Percentiles rank a stretch among this genome's conserved stretches.
Conservation (phyloP, 257 asterid genomes). For the Fraxinus americana region DNA sequence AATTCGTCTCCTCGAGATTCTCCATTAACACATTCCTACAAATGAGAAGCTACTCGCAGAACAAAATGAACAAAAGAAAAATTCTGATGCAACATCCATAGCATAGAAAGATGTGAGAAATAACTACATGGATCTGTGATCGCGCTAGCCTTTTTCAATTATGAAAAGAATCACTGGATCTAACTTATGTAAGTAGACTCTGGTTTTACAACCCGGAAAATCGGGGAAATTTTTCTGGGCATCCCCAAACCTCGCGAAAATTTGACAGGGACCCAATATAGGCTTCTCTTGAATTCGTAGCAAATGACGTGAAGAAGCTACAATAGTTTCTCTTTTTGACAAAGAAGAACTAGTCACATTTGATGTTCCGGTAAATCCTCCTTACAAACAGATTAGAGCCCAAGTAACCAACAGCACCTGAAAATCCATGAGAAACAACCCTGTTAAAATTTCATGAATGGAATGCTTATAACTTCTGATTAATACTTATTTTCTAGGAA, state of each 20-base stretch:
- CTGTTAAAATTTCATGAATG: neutral
- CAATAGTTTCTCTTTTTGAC: slow-evolving; percentile 4
- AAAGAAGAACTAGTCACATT: slow-evolving; percentile 45
- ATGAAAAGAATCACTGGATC: slow-evolving; percentile 36
- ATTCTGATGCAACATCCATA: neutral
- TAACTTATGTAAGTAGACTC: slow-evolving; percentile 30
- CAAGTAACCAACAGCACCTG: slow-evolving; percentile 66
- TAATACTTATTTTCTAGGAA: neutral
- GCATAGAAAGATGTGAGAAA: neutral
- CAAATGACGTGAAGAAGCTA: slow-evolving; percentile 18
- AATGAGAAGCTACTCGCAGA: neutral
- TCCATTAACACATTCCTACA: neutral
- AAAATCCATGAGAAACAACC: slow-evolving; percentile 3
- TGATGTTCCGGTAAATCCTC: slow-evolving; percentile 67
- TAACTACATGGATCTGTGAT: slow-evolving; percentile 29
- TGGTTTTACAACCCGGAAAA: slow-evolving; percentile 38
- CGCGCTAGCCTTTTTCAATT: slow-evolving; percentile 27
- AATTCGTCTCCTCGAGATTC: neutral
- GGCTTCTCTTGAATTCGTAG: slow-evolving; percentile 22
- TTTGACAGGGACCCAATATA: neutral
- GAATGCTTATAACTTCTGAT: neutral
- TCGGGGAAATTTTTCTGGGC: slow-evolving; percentile 30
- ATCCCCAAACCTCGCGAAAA: slow-evolving; percentile 29
- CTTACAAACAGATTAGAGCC: slow-evolving; percentile 65
- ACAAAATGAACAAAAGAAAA: neutral